These are phyloP conservation scores for Raddia guianensis DNA, from an alignment of 176 grass and related monocot species.

Conservation along the genomic window DNA sequence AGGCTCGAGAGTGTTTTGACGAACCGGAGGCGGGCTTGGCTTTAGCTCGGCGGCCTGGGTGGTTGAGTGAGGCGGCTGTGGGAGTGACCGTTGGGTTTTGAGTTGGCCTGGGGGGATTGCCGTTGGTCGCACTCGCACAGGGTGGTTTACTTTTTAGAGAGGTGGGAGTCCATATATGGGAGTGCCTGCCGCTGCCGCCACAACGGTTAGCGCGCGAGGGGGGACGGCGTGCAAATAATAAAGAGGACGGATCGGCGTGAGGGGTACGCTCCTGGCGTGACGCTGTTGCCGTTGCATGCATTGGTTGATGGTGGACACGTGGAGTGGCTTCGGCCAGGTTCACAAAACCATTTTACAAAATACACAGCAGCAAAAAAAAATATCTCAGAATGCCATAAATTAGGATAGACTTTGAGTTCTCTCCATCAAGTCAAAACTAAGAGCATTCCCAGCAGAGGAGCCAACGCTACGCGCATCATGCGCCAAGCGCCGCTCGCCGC, in stretches of 20 bases:
- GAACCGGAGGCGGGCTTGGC: not conserved
- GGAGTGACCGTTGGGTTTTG: constrained; percentile 54
- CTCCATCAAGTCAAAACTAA: no score
- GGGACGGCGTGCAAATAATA: constrained; percentile 34
- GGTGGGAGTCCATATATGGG: no score
- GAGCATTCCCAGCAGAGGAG: no score
- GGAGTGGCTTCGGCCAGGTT: no score
- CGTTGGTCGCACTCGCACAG: not conserved
- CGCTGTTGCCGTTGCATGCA: not conserved
- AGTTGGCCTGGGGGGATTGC: not conserved
- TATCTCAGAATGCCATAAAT: no score
- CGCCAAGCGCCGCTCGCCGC: no score
- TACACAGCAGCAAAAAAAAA: no score
- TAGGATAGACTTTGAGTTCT: no score
- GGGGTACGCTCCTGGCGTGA: not conserved
- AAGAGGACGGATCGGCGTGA: constrained; percentile 40
- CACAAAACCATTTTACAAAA: no score
- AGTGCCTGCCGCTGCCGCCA: no score
- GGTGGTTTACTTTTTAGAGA: constrained; percentile 18
- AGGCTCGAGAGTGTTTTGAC: not conserved
- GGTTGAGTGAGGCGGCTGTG: not conserved
- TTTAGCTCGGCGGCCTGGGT: not conserved
- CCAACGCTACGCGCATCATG: no score
- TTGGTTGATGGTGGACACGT: no score
- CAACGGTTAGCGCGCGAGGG: constrained; percentile 29